phyloP scores from a whole-genome alignment of 2,329 filamentous ascomycete species.

The Diaporthe sp. region DNA sequence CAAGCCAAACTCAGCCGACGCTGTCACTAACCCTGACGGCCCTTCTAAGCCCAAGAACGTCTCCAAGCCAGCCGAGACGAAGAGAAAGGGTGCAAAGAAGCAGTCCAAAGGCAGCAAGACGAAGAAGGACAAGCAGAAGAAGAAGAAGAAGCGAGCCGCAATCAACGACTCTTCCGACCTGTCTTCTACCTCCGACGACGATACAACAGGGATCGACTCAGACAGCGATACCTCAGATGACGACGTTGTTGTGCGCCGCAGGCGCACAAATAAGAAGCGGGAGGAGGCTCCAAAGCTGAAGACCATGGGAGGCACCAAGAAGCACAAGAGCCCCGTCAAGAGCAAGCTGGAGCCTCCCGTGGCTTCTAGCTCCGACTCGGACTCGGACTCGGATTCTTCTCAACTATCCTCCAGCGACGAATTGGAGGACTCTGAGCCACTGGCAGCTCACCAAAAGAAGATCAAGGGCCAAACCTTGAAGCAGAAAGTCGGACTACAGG shows the following conservation, averaged over 20 bases:
- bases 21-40: not conserved
- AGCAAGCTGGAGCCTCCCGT: not conserved
- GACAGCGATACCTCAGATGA: not conserved
- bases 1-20: conserved; percentile 2
- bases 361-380: not conserved
- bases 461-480: not conserved
- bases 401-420: not conserved
- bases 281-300: not conserved
- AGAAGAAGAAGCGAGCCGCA: conserved; percentile 19
- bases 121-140: conserved; percentile 25
- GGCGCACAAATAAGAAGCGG: not conserved
- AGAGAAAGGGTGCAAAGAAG: not conserved
- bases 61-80: not conserved
- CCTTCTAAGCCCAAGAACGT: conserved; percentile 7
- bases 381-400: conserved; percentile 18
- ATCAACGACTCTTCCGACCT: conserved; percentile 13
- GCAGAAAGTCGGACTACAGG: not conserved
- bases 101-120: not conserved
- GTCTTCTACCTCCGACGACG: conserved; percentile 4
- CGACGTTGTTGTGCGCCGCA: not conserved
- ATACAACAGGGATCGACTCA: not conserved
- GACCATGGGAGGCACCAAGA: not conserved
- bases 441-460: not conserved
- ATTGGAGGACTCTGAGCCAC: not conserved
- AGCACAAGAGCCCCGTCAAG: not conserved